These are phyloP conservation scores for Cladophialophora chaetospira DNA, from an alignment of 2,329 filamentous ascomycete species.

Conservation along the genomic window DNA sequence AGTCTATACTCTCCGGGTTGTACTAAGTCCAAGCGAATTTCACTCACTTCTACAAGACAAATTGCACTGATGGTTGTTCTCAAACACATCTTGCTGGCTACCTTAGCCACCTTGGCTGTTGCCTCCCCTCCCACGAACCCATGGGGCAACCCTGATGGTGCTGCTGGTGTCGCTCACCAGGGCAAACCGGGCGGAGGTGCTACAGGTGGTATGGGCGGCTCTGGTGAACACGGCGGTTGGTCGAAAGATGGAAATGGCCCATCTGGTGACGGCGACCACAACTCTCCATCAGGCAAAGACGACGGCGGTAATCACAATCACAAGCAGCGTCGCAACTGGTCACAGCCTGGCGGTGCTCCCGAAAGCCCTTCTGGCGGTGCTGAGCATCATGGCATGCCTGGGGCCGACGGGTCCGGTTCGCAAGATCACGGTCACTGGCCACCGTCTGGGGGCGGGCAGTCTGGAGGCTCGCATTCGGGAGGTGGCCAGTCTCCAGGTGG, in stretches of 20 bases:
- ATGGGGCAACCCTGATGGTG: constrained; percentile 5
- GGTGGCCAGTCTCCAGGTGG: too few species aligned
- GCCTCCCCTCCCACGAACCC: constrained; percentile 8
- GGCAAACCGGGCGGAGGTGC: constrained; percentile 1
- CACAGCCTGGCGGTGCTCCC: not conserved
- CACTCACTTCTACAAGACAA: not conserved
- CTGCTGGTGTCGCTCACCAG: not conserved
- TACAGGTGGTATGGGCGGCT: not conserved
- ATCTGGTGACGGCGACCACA: too few species aligned
- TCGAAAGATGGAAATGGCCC: too few species aligned
- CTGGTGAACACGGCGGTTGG: not conserved
- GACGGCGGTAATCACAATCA: not conserved
- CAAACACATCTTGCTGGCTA: constrained; percentile 17
- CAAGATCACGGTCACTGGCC: too few species aligned
- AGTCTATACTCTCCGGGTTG: not conserved
- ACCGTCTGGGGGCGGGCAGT: too few species aligned
- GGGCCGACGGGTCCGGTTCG: too few species aligned
- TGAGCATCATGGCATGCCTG: too few species aligned
- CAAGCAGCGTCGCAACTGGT: not conserved
- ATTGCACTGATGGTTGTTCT: constrained; percentile 15
- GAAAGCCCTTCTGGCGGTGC: too few species aligned
- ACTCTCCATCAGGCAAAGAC: not conserved
- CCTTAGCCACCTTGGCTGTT: constrained; percentile 13
- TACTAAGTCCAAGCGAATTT: not conserved
- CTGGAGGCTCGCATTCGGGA: too few species aligned